phyloP scores from a whole-genome alignment of 768 basidiomycete genomes.

The Auriculariales sp. region DNA sequence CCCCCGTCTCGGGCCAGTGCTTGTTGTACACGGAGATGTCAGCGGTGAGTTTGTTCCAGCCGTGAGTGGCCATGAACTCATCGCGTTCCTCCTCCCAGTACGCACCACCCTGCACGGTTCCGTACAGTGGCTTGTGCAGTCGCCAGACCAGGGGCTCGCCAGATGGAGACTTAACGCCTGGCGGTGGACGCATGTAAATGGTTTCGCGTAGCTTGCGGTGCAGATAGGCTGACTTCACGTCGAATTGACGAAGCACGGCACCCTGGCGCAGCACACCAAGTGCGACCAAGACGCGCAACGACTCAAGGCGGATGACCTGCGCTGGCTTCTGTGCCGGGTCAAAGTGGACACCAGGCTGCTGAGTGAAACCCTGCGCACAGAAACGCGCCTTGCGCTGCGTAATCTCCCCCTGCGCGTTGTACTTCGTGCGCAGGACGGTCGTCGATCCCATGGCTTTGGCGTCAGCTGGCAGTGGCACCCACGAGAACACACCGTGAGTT shows the following conservation, averaged over 20 bases:
- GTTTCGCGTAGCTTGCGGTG: slow-evolving; percentile 18
- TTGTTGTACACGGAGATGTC: slow-evolving; percentile 2
- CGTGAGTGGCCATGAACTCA: slow-evolving; percentile 2
- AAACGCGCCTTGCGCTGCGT: slow-evolving; percentile 22
- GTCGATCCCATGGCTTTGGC: slow-evolving; percentile 10
- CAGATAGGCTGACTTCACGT: slow-evolving; percentile 27
- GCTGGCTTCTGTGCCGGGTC: slow-evolving; percentile 10
- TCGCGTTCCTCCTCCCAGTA: slow-evolving; percentile 23
- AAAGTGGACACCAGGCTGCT: slow-evolving; percentile 22
- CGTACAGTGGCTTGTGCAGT: slow-evolving; percentile 18
- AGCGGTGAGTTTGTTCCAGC: neutral
- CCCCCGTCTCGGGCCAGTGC: neutral
- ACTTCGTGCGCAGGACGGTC: slow-evolving; percentile 18
- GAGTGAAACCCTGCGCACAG: slow-evolving; percentile 28
- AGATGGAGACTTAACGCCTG: slow-evolving; percentile 12
- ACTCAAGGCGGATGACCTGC: slow-evolving; percentile 7
- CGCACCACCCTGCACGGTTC: slow-evolving; percentile 21
- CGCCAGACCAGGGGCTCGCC: slow-evolving; percentile 8
- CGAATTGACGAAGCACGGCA: slow-evolving; percentile 24
- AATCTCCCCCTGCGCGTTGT: slow-evolving; percentile 12
- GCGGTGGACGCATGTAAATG: slow-evolving; percentile 21
- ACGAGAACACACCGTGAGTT: slow-evolving; percentile 10
- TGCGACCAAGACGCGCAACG: slow-evolving; percentile 21
- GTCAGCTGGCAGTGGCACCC: neutral
- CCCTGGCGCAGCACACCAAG: slow-evolving; percentile 16